Base-by-base conservation (phyloP, 2,329 filamentous ascomycete species). In the Neophaeococcomyces aloes region DNA sequence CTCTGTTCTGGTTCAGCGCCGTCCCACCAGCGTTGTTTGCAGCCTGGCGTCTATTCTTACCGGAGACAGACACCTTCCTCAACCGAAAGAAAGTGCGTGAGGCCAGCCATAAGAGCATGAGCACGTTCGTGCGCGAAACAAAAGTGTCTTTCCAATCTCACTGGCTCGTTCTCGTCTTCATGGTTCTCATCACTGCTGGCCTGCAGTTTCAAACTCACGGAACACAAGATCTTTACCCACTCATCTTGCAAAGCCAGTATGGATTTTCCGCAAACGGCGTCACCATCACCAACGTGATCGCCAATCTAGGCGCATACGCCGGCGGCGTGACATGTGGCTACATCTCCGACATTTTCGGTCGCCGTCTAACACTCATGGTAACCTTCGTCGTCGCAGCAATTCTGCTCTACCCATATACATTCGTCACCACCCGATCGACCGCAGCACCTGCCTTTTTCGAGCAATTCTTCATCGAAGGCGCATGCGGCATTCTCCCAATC, bases 31-130 rank as follows among this genome's bases (percentile, higher is more conserved):
- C 64, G 3, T 46, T 64, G 8, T 61, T 65, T 62, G 93, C 93
- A 57, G 57, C 78, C 44, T 86, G 83, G 68, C 80, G 86, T 21
- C 67, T 88, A 23, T 76, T 72, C 58, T 71, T 94, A 1, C 82
- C 23, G 5, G 23, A 27, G 23, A 27, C 23, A 27, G 10, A 27
- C 10, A 10, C 23, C 5, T 27, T 27, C 23, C 23, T 6, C 5
- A 10, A 6, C 23, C 5, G 5, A 10, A 27, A 27, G 10, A 10
- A 5, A 6, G 23, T 6, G 23, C 23, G 23, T 27, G 23, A 27
- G 23, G 10, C 23, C 23, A 5, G 23, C 10, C 23, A 10, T 10
- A 27, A 27, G 23, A 27, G 23, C 23, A 27, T n/a, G n/a, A 27
- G 23, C 5, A 10, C 23, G 5, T 27, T 5, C 5, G 10, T 27